Percentiles rank a stretch among this genome's conserved stretches.
phyloP scores from a whole-genome alignment of 2,329 filamentous ascomycete species.

The Ceratocystis eucalypticola region DNA sequence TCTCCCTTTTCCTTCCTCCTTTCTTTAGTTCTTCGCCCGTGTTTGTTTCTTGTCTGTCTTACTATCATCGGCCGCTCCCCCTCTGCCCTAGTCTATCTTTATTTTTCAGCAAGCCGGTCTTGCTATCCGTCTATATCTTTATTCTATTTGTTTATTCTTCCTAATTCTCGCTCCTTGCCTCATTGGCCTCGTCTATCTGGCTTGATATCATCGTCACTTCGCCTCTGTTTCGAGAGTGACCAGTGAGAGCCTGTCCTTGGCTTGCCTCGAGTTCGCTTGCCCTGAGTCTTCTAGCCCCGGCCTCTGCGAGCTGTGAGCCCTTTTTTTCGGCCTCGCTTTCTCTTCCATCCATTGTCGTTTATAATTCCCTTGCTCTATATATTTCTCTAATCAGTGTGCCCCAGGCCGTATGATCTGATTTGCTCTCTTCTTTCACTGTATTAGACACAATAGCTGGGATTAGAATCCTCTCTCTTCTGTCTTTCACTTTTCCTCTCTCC shows the following conservation, averaged over 20 bases:
- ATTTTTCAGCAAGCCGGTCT: slow-evolving; percentile 5
- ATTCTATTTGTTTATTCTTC: not conserved
- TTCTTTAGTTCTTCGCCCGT: not conserved
- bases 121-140: not conserved
- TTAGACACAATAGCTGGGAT: not conserved
- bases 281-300: not conserved
- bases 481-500: not conserved
- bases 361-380: not conserved
- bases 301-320: not conserved
- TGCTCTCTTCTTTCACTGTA: not conserved
- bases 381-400: not conserved
- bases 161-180: not conserved
- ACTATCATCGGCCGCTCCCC: not conserved
- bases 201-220: slow-evolving; percentile 7
- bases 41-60: not conserved
- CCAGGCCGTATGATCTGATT: not conserved
- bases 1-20: not conserved
- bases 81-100: not conserved
- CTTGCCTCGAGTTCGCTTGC: not conserved
- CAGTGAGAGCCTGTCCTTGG: not conserved
- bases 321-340: not conserved
- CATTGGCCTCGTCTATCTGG: not conserved
- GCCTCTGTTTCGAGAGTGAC: slow-evolving; percentile 7
- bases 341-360: not conserved
- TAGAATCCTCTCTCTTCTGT: not conserved